Base-by-base conservation (phyloP, 1,139 yeast genomes). In the Nakaseomyces kungkrabaensis region DNA sequence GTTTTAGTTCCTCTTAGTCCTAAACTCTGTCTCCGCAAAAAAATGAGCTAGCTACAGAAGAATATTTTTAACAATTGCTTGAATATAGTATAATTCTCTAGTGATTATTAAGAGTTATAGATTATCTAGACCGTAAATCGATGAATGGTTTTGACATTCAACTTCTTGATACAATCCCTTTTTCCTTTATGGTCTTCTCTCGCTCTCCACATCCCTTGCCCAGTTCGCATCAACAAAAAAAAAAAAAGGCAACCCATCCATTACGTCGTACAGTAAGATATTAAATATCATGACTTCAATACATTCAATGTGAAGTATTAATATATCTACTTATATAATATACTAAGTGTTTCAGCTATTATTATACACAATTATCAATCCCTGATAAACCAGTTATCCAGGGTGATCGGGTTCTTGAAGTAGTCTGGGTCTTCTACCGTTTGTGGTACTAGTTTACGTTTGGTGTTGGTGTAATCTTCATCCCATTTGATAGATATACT, bases 401-500 rank as follows among this genome's bases (percentile, higher is more conserved):
- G 50, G 4, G 67, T 62, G 11, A 58, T 53, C 4, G 59, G 57
- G 29, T 41, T 41, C 9, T 41, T 29, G 24, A 27, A 17, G 34
- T 27, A 41, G 34, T 41, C 34, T 27, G 44, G 33, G 34, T 41
- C 44, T 11, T 27, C 25, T 5, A 41, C 25, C 7, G 40, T 45
- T 37, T 10, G 32, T 36, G 24, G 47, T 3, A 45, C 38, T n/a
- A 34, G 50, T 37, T 37, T 48, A 40, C 24, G 56, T 50, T 57
- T 74, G 48, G 57, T 63, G 57, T 50, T 54, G 53, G 64, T 62
- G 44, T 68, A 63, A 38, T 77, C 81, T 48, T 78, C 83, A 48
- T 75, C 79, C 86, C 88, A 82, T 40, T 74, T 75, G 45, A 82
- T 72, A 3, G 52, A 55, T 11, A 65, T 47, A 29, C 61, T 57